Evolutionary conservation across 108 stramenopile species (phyloP), one percentile per base, ranked within the genome.

Genomic region (Conticribra weissflogii): DNA sequence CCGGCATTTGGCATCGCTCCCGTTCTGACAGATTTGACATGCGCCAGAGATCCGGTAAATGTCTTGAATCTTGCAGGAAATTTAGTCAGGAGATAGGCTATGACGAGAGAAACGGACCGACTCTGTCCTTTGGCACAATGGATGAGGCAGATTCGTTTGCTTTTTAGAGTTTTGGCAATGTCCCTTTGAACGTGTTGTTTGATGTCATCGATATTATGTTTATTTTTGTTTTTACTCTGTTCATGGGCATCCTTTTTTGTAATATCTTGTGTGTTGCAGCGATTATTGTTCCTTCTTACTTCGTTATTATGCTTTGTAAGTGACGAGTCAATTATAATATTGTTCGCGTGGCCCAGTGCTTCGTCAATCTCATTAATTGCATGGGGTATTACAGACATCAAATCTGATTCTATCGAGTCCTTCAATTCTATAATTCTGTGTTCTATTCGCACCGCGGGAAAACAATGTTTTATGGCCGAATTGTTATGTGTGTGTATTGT

Each of bases 121-220:
- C 77, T 78, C 5, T 17, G 44, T 59, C 77, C 77, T 49, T 41
- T 78, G 52, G 69, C 69, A 28, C 77, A 78, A 44, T 78, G 77
- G 3, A 78, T 70, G 1, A 78, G 70, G 61, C 77, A 78, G 41
- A 78, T 66, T 71, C 70, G 58, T 24, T 32, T 29, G n/a, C 28
- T 19, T 58, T 52, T 56, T 17, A 23, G 16, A 41, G 8, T 21
- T 21, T 53, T 51, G 3, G 46, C 41, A n/a, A n/a, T n/a, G 21
- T 51, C 17, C 4, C 15, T 21, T 8, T 45, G 9, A 14, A 16
- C 44, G 9, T 14, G 44, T 16, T 51, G 50, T 51, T 51, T 51
- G 9, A 12, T 4, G 16, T 52, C 32, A 16, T 59, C 51, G 24
- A 8, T 5, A 59, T 72, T 61, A 31, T 19, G 8, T 8, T 31